phyloP scores from a whole-genome alignment of 2,329 filamentous ascomycete species.

The Penicillium paneum region DNA sequence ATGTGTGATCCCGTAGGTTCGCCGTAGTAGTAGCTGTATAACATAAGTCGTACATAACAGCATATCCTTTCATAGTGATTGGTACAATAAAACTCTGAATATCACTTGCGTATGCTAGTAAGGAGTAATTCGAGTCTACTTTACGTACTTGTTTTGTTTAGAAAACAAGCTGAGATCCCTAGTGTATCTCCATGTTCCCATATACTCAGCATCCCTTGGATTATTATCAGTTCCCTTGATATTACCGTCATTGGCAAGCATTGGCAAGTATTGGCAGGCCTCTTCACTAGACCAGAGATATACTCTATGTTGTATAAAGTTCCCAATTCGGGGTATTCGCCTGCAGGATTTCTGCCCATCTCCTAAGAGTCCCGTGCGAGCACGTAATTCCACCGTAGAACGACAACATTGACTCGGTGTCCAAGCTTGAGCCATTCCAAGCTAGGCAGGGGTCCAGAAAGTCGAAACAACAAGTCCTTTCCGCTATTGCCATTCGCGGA shows the following conservation, averaged over 20 bases:
- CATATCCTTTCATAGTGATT: neutral
- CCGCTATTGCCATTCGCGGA: constrained; percentile 16
- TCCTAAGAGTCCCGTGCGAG: constrained; percentile 23
- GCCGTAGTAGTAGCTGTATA: neutral
- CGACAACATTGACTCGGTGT: constrained; percentile 22
- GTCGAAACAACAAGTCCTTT: neutral
- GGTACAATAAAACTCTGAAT: neutral
- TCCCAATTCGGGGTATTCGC: neutral
- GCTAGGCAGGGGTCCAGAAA: neutral
- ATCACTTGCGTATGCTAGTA: too few species aligned
- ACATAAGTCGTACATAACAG: too few species aligned
- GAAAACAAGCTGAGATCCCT: neutral
- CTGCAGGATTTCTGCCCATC: neutral
- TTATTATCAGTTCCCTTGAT: neutral
- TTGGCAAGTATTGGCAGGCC: neutral
- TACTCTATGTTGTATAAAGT: neutral
- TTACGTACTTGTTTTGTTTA: neutral
- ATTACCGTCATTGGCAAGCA: neutral
- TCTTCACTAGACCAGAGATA: neutral
- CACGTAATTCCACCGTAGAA: constrained; percentile 31
- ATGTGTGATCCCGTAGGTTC: neutral
- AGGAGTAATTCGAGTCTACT: neutral
- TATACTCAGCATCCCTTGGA: too few species aligned
- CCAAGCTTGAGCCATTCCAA: neutral
- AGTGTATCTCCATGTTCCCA: neutral